Base-by-base conservation (phyloP, 345 rosid genomes). In the Boechera stricta region DNA sequence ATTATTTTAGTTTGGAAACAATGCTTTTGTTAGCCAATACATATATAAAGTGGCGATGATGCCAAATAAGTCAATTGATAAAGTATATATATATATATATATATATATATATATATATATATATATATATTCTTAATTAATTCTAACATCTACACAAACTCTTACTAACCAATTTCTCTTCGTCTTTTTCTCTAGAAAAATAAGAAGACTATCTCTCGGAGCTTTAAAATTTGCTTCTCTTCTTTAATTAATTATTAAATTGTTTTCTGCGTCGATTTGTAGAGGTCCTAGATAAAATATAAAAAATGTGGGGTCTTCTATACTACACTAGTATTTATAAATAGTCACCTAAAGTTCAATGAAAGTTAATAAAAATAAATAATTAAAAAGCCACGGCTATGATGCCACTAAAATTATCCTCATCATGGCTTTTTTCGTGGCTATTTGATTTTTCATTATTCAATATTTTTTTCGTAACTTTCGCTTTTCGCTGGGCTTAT, bases 31-130 rank as follows among this genome's bases (percentile, higher is more conserved):
- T 41, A 60, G 81, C 84, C 69, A 77, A 51, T 56, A 76, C 59
- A 32, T 21, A 21, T 21, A 21, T 39, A 78, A 72, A 79, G 74
- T 81, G 29, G 76, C 68, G 58, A 77, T 73, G 81, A 47, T 71
- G 73, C 65, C 82, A 80, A 64, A 80, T 52, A 85, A 86, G 90
- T 86, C 89, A 79, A 86, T 82, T 82, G 80, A 64, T 64, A 64
- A 77, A 80, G 86, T 52, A 55, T 58, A 64, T 71, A 64, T 49
- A 54, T 29, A 61, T 24, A 64, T 24, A 18, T 24, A 64, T 24
- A 18, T 52, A 55, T 58, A 64, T 71, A 64, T 49, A 54, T 29
- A 61, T 24, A 54, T 29, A 61, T 24, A 64, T 24, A 18, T 52
- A 55, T 58, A 64, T 71, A 64, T 49, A 54, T 29, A 61, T 24